A percentile compares a stretch with the other conserved stretches of the same genome.
These are phyloP conservation scores for Rhynchospora pubera DNA, from an alignment of 176 grass and related monocot species.

Conservation along the genomic window DNA sequence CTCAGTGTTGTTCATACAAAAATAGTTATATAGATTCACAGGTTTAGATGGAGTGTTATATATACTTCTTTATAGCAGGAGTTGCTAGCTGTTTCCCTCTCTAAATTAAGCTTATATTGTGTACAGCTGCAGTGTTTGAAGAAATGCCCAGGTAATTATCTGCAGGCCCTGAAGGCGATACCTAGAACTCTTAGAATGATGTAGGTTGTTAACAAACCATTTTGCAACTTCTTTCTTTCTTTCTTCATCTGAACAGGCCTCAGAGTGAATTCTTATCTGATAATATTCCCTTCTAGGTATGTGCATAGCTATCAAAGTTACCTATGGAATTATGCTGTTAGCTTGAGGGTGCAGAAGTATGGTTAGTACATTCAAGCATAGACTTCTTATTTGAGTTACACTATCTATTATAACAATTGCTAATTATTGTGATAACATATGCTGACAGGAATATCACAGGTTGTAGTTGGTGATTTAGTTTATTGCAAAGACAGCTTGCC, in stretches of 20 bases:
- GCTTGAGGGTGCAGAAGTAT: conserved; percentile 90
- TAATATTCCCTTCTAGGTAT: conserved; percentile 53
- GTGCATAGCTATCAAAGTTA: conserved; percentile 98
- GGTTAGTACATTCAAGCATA: conserved; percentile 50
- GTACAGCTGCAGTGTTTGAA: conserved; percentile 91
- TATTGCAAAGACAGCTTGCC: conserved; percentile 60
- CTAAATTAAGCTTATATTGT: conserved; percentile 20
- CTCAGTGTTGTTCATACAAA: neutral
- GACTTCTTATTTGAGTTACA: conserved; percentile 17
- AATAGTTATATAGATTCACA: neutral
- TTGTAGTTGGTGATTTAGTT: conserved; percentile 79
- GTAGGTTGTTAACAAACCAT: conserved; percentile 40
- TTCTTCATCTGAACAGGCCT: conserved; percentile 12
- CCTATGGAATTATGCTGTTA: conserved; percentile 96
- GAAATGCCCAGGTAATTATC: conserved; percentile 94
- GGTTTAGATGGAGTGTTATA: neutral
- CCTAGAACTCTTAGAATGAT: conserved; percentile 97
- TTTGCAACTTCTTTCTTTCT: conserved; percentile 4
- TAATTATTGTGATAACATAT: conserved; percentile 14
- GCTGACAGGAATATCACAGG: conserved; percentile 68
- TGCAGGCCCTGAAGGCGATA: conserved; percentile 91
- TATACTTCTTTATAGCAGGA: neutral
- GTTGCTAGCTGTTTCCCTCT: neutral
- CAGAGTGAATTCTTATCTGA: conserved; percentile 10
- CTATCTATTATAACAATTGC: conserved; percentile 23